phyloP scores from a whole-genome alignment of 805 yeast species.

The Cyberlindnera sargentensis region DNA sequence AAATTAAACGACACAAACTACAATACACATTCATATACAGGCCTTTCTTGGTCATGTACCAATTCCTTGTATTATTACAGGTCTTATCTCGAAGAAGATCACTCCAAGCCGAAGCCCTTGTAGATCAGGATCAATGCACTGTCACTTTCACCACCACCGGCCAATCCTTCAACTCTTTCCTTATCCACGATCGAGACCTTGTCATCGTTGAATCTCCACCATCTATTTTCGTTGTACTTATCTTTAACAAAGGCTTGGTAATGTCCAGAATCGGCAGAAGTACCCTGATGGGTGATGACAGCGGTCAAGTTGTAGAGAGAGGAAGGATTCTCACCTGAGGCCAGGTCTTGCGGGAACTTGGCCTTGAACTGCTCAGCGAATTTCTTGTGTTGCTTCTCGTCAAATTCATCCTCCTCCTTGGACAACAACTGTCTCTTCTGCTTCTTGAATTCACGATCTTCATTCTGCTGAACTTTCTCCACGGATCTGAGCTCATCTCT shows the following conservation, averaged over 20 bases:
- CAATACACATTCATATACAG: not conserved
- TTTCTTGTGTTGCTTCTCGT: conserved; percentile 42
- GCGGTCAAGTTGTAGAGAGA: conserved; percentile 80
- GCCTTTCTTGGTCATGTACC: not conserved
- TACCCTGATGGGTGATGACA: conserved; percentile 88
- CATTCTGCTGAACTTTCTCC: conserved; percentile 68
- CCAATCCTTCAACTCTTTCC: conserved; percentile 74
- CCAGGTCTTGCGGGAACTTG: conserved; percentile 40
- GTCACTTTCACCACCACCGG: conserved; percentile 98
- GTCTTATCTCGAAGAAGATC: not conserved
- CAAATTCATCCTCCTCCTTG: conserved; percentile 43
- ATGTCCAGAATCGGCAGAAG: conserved; percentile 96
- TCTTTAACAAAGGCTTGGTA: conserved; percentile 87
- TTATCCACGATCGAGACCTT: conserved; percentile 70
- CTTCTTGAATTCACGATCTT: conserved; percentile 64
- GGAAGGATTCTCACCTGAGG: conserved; percentile 71
- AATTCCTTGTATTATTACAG: no score
- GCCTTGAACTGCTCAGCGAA: conserved; percentile 40
- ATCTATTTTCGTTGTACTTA: conserved; percentile 61
- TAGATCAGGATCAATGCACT: conserved; percentile 86
- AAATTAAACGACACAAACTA: conserved; percentile 17
- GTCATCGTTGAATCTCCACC: conserved; percentile 97
- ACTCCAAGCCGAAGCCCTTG: conserved; percentile 65
- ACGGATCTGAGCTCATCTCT: conserved; percentile 75
- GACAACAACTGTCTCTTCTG: conserved; percentile 37